Base-by-base conservation (phyloP, 2,329 filamentous ascomycete genomes). In the Trichoderma atroviride region DNA sequence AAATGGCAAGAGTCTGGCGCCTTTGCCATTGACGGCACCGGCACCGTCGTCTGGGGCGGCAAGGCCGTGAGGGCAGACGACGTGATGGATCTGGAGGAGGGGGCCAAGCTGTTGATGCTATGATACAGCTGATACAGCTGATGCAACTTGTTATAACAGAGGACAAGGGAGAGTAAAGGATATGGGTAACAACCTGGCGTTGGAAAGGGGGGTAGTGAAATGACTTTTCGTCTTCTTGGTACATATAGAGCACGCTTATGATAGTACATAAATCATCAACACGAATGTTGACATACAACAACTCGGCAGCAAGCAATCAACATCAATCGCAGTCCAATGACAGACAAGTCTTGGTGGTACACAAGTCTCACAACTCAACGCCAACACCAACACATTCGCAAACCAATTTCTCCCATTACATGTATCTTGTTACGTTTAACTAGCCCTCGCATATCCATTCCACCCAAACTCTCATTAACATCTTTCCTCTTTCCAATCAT, bases 1-100 rank as follows among this genome's bases (percentile, higher is more conserved):
- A 87, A 87, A 78, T 87, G 85, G 85, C 85, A 86, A 75, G 83
- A 85, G 74, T 81, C 83, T 1, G 84, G 85, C 0, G 81, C 83
- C 2, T 87, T 85, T 76, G 83, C 84, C 4, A 77, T 87, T 3
- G 83, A 87, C 70, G 82, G 82, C 1, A 79, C 81, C 16, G 84
- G 84, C 10, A 83, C 80, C 9, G 81, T 87, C 2, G 78, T 85
- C 10, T 87, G 82, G 83, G 84, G 82, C 4, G 81, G 81, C 4
- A 86, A 85, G 74, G 83, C 83, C 3, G 66, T 77, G 55, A 79
- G 82, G 69, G 82, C 82, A 2, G 85, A 86, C 71, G 85, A 87
- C 74, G 75, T 84, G 57, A 81, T 87, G 81, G 82, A 85, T 70
- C 72, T 89, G 78, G 88, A 91, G 58, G 80, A 80, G 27, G 84